Percentiles rank a stretch among this genome's conserved stretches.
Conservation (phyloP, 179 eudicot species). For the Spinacia oleracea region DNA sequence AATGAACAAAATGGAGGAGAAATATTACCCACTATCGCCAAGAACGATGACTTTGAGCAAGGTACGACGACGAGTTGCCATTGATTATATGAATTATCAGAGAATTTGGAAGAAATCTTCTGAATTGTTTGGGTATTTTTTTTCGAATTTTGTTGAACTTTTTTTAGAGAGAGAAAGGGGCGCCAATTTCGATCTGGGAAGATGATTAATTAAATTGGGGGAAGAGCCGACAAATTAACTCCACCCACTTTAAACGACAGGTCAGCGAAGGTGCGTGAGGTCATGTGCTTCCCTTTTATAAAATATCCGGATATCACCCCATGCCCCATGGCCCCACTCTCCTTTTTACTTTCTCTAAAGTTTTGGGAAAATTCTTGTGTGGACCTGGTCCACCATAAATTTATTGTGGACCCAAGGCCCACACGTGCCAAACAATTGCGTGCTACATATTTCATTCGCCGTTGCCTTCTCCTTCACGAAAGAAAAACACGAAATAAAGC, state of each 20-base stretch:
- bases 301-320: too few species aligned
- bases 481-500: too few species aligned
- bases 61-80: constrained; percentile 46
- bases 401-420: too few species aligned
- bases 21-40: constrained; percentile 46
- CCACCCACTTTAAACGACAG: constrained; percentile 21
- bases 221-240: constrained; percentile 20
- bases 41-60: constrained; percentile 54
- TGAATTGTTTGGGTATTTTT: background rate
- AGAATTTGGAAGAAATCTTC: background rate
- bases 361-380: too few species aligned
- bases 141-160: background rate
- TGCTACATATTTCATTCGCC: too few species aligned
- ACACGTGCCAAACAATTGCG: too few species aligned
- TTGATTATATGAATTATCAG: constrained; percentile 5
- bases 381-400: too few species aligned
- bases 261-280: background rate
- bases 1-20: background rate
- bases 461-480: too few species aligned
- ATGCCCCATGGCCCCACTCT: too few species aligned
- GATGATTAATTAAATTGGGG: background rate
- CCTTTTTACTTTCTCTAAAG: too few species aligned
- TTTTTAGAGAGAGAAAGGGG: constrained; percentile 7
- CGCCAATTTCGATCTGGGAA: constrained; percentile 20
- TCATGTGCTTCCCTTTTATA: background rate